Percentiles rank a stretch among this genome's conserved stretches.
Conservation (phyloP, 805 yeast species). For the Pichia paraexigua region DNA sequence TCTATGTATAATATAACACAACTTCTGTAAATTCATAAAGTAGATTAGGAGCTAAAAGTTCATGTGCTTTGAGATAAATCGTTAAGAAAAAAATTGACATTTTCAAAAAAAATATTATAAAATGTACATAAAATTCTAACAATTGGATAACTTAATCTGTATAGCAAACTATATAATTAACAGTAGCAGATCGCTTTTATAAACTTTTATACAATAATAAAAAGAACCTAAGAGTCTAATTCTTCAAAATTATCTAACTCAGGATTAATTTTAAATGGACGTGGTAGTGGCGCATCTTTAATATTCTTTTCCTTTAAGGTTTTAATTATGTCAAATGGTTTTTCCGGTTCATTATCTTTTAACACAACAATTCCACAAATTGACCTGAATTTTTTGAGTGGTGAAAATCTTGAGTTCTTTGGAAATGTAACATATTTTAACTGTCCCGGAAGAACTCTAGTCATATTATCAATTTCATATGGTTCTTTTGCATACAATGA, state of each 20-base stretch:
- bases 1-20: neutral
- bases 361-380: slow-evolving; percentile 64
- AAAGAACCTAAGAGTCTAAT: neutral
- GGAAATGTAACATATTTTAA: slow-evolving; percentile 72
- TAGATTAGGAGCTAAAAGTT: no score
- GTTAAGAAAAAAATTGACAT: no score
- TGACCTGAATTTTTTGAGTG: slow-evolving; percentile 71
- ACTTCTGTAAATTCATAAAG: neutral
- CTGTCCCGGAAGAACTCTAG: slow-evolving; percentile 87
- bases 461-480: slow-evolving; percentile 66
- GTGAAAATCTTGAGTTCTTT: slow-evolving; percentile 69
- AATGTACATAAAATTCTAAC: neutral
- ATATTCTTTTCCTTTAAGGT: slow-evolving; percentile 75
- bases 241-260: slow-evolving; percentile 26
- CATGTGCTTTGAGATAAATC: no score
- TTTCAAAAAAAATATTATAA: no score
- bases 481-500: slow-evolving; percentile 49
- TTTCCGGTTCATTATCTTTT: slow-evolving; percentile 53
- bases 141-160: no score
- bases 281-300: slow-evolving; percentile 68
- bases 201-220: neutral
- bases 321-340: slow-evolving; percentile 59
- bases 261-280: slow-evolving; percentile 57
- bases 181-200: neutral
- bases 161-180: no score